Base-by-base conservation (phyloP, 2,329 filamentous ascomycete species). In the Paecilomyces variotii region DNA sequence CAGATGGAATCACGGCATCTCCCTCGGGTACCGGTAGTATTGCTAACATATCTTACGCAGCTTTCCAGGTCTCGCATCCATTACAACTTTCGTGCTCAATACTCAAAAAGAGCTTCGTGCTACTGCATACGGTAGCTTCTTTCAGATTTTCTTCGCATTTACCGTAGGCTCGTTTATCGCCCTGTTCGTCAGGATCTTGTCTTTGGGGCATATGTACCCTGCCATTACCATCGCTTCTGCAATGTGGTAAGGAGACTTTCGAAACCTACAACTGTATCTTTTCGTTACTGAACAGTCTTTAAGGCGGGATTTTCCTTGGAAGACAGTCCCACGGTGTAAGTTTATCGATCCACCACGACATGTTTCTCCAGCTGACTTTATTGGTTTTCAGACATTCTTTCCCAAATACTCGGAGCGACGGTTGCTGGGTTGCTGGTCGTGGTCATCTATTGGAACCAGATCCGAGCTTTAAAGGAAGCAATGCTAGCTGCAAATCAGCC, bases 301-400 rank as follows among this genome's bases (percentile, higher is more conserved):
- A 86, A 19, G 80, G 81, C 80, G 84, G 71, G 82, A 80, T 2
- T 85, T 85, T 62, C 82, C 82, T 0, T 82, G 80, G 78, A 79
- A 74, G 53, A 85, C 85, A 57, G 67, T 68, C 4, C 66, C 66
- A 6, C 63, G 65, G 35, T 69, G 61, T 61, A 49, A n/a, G 61
- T 49, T 12, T 32, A 27, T n/a, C 14, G 5, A 35, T 3, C 39
- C 25, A 52, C 26, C 12, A 7, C 24, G 19, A 4, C 11, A 19
- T 52, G 7, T 19, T 12, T 52, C 12, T 52, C 19, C 5, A 12
- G 19, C 12, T 28, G 32, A 56, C n/a, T 11, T 32, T 3, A 39
- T 52, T 45, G n/a, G 7, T 11, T n/a, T 26, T 9, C 34, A 62
- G 82, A 85, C 65, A 82, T 85, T 62, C 74, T 83, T 61, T 76